A percentile compares a stretch with the other conserved stretches of the same genome.
These are phyloP conservation scores for Apophysomyces sp. DNA, from an alignment of 371 early-diverging fungal species.

Conservation along the genomic window DNA sequence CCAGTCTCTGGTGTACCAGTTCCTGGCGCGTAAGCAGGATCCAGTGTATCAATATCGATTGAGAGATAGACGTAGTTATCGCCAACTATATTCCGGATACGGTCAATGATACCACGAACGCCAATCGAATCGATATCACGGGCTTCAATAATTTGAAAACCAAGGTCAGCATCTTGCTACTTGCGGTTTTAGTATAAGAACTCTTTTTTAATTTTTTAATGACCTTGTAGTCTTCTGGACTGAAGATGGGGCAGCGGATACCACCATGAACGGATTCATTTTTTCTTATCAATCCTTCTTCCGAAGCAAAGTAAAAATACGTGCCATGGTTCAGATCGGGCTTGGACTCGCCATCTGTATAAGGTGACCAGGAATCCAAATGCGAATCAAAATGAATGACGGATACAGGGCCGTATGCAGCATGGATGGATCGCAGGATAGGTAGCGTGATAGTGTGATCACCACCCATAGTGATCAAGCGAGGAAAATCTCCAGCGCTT, in stretches of 20 bases:
- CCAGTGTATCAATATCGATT: slow-evolving; percentile 54
- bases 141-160: slow-evolving; percentile 48
- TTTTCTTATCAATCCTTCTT: slow-evolving; percentile 46
- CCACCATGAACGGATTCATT: slow-evolving; percentile 54
- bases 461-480: slow-evolving; percentile 43
- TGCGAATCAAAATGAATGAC: slow-evolving; percentile 58
- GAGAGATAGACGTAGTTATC: slow-evolving; percentile 45
- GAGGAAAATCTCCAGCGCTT: slow-evolving; percentile 13
- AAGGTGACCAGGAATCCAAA: slow-evolving; percentile 49
- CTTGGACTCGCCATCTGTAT: slow-evolving; percentile 35
- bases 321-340: slow-evolving; percentile 43
- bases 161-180: slow-evolving; percentile 38
- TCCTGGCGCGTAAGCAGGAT: slow-evolving; percentile 51
- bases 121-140: slow-evolving; percentile 49
- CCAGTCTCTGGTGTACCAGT: slow-evolving; percentile 58
- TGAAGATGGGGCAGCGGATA: slow-evolving; percentile 23
- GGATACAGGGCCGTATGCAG: slow-evolving; percentile 39
- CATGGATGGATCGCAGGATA: slow-evolving; percentile 36
- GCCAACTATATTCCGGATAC: slow-evolving; percentile 45
- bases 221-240: not conserved
- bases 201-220: not conserved
- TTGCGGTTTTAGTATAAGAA: slow-evolving; percentile 39
- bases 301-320: slow-evolving; percentile 50
- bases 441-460: slow-evolving; percentile 49
- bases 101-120: slow-evolving; percentile 40